Conservation (phyloP, 1,284 basidiomycete genomes). For the Pyrrhoderma noxium region DNA sequence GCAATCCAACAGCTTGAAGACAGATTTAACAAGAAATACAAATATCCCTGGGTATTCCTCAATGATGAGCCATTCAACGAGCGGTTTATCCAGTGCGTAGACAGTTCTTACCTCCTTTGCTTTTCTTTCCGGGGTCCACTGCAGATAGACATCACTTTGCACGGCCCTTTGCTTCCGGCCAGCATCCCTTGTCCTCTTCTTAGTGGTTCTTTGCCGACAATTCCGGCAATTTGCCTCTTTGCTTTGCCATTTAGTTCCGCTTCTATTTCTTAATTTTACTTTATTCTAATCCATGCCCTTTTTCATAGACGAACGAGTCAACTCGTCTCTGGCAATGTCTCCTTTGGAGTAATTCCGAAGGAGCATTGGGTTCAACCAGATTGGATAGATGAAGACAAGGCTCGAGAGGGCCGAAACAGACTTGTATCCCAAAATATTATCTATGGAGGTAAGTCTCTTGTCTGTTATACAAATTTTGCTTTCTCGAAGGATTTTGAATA, state of each 20-base stretch:
- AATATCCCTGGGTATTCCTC: constrained; percentile 68
- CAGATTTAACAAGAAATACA: constrained; percentile 54
- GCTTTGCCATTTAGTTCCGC: not conserved
- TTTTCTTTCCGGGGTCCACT: not conserved
- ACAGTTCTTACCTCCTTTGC: not conserved
- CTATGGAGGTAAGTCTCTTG: constrained; percentile 46
- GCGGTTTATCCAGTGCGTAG: constrained; percentile 53
- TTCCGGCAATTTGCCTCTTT: too few relatives aligned
- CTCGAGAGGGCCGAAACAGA: constrained; percentile 51
- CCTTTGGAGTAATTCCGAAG: constrained; percentile 65
- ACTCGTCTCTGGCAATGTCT: constrained; percentile 45
- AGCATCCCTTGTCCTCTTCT: too few relatives aligned
- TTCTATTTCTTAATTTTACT: constrained; percentile 21
- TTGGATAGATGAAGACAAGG: constrained; percentile 72
- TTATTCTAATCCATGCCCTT: too few relatives aligned
- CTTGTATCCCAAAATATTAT: constrained; percentile 61
- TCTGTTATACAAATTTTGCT: not conserved
- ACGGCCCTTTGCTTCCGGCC: not conserved
- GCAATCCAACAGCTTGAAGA: constrained; percentile 46
- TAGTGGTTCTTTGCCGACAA: too few relatives aligned
- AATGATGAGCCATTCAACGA: constrained; percentile 67
- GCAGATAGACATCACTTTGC: not conserved
- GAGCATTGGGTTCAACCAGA: constrained; percentile 79
- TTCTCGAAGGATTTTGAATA: not conserved
- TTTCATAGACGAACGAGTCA: constrained; percentile 45